Evolutionary conservation across 2,329 filamentous ascomycete genomes (phyloP).

Genomic region (Colletotrichum nymphaeae): DNA sequence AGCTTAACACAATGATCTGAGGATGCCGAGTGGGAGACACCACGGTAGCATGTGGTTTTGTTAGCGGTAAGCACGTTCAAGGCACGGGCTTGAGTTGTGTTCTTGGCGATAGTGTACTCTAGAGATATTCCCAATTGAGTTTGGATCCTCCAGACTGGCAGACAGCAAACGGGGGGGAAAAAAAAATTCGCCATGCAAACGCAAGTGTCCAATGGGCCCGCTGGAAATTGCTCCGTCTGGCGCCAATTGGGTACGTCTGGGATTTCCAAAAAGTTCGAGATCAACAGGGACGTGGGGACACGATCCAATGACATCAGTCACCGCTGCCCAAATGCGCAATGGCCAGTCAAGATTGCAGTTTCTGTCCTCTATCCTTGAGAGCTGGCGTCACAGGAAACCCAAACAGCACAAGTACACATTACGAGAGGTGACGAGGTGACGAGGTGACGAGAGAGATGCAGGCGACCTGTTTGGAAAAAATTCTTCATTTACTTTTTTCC

Average conservation of each 20-base stretch:
- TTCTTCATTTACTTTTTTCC: not conserved
- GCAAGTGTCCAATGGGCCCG: not conserved
- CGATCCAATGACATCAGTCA: constrained; percentile 33
- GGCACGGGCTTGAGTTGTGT: not conserved
- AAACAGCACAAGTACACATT: not conserved
- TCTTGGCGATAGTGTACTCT: not conserved
- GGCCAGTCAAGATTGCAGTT: not conserved
- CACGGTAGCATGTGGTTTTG: not conserved
- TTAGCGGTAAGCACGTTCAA: constrained; percentile 1
- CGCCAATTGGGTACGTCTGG: not conserved
- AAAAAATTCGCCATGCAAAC: constrained; percentile 1
- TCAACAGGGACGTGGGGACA: constrained; percentile 31
- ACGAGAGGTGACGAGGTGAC: not conserved
- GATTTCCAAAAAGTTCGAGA: constrained; percentile 28
- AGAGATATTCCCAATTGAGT: constrained; percentile 11
- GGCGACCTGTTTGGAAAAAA: not conserved
- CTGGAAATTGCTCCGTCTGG: not conserved
- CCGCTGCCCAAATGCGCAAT: not conserved
- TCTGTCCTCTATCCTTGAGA: not conserved
- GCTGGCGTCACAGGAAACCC: not conserved
- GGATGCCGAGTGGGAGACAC: not conserved
- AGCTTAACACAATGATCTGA: not conserved
- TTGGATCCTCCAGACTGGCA: not conserved
- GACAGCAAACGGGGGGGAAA: not conserved
- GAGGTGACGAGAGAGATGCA: not conserved